phyloP scores from a whole-genome alignment of 805 yeast species.

The Saccharomycopsis malanga region DNA sequence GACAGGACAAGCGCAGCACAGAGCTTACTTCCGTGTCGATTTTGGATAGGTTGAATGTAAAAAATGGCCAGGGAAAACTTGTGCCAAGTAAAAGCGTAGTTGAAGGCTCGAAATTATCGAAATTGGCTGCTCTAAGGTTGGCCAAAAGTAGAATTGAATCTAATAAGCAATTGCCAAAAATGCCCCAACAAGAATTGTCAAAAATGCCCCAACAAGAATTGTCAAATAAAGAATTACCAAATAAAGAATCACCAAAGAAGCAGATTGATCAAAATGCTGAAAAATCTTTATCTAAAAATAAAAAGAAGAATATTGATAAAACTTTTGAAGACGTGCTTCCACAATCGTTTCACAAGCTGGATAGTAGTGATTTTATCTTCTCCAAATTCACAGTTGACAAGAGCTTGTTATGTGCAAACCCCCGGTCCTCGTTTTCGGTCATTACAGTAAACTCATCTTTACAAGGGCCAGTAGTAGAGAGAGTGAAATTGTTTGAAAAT shows the following conservation, averaged over 20 bases:
- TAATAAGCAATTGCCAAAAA: neutral
- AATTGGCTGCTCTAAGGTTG: constrained; percentile 11
- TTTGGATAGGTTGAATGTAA: constrained; percentile 3
- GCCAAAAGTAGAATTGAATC: neutral
- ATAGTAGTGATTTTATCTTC: neutral
- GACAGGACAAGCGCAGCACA: constrained; percentile 2
- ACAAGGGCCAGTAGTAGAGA: neutral
- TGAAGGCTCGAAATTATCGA: constrained; percentile 10
- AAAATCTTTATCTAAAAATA: neutral
- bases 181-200: neutral
- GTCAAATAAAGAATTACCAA: neutral
- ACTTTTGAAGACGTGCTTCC: too few species aligned
- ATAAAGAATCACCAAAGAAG: neutral
- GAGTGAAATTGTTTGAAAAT: neutral
- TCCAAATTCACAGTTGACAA: neutral
- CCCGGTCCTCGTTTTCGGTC: neutral
- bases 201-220: neutral
- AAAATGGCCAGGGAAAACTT: neutral
- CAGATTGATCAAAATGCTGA: neutral
- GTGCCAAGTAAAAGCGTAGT: neutral
- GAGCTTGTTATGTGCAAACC: neutral
- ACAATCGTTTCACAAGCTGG: neutral
- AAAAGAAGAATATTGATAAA: too few species aligned
- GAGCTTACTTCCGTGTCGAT: constrained; percentile 2
- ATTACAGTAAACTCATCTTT: neutral